phyloP scores from a whole-genome alignment of 345 rosid genomes.

The Mercurialis annua region DNA sequence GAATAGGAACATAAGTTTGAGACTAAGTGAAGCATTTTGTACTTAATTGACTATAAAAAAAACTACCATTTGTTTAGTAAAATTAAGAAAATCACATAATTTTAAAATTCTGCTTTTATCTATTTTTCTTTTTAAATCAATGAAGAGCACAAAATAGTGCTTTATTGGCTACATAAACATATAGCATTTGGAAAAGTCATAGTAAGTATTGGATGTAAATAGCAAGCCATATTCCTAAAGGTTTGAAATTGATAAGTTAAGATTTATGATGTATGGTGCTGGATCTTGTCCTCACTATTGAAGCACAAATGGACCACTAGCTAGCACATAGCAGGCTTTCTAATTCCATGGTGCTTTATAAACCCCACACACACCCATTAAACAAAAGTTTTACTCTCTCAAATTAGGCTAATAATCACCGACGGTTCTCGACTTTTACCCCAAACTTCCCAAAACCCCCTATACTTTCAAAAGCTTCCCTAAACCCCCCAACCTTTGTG shows the following conservation, averaged over 20 bases:
- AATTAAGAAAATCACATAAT: no score
- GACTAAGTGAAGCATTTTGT: no score
- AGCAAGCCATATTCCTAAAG: slow-evolving; percentile 6
- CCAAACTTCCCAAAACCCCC: no score
- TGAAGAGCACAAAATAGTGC: not conserved
- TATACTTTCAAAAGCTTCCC: no score
- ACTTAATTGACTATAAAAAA: no score
- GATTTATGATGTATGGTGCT: slow-evolving; percentile 48
- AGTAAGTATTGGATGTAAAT: slow-evolving; percentile 27
- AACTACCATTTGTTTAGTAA: no score
- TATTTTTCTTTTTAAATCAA: not conserved
- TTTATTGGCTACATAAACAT: not conserved
- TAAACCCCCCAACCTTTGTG: no score
- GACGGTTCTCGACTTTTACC: no score
- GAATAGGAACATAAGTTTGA: no score
- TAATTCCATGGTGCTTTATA: slow-evolving; percentile 32
- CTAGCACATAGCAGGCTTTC: slow-evolving; percentile 35
- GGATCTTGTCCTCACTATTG: slow-evolving; percentile 58
- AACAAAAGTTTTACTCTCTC: slow-evolving; percentile 2
- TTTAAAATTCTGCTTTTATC: no score
- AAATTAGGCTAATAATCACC: no score
- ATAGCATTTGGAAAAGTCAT: slow-evolving; percentile 16
- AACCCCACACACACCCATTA: slow-evolving; percentile 34
- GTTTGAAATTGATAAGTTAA: slow-evolving; percentile 20
- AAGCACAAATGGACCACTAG: slow-evolving; percentile 48